Evolutionary conservation across 441 rosid species (phyloP).

Genomic region (Jatropha multifida): DNA sequence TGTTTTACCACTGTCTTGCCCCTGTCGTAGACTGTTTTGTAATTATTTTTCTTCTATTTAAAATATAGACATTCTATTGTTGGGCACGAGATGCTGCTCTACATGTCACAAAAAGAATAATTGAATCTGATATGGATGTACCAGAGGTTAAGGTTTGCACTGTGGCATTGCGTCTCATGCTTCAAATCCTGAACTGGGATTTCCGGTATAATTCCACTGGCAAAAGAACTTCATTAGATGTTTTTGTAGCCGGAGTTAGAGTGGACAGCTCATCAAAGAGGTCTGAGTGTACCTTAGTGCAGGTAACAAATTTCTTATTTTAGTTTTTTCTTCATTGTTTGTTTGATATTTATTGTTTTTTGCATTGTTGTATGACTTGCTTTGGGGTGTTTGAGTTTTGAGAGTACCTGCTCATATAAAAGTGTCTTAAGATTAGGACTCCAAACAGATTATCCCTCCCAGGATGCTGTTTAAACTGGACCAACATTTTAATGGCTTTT

Average conservation of each 20-base stretch:
- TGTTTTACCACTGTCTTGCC: conserved; percentile 17
- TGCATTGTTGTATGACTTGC: neutral
- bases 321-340: conserved; percentile 3
- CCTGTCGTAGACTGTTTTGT: conserved; percentile 19
- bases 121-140: conserved; percentile 59
- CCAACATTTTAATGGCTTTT: neutral
- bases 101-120: conserved; percentile 65
- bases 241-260: conserved; percentile 61
- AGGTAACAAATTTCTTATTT: conserved; percentile 46
- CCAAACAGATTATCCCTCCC: neutral
- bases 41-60: conserved; percentile 21
- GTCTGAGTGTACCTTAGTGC: conserved; percentile 76
- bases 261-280: conserved; percentile 50
- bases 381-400: conserved; percentile 2
- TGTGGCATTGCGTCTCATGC: conserved; percentile 80
- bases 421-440: neutral
- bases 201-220: conserved; percentile 52
- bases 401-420: neutral
- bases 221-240: conserved; percentile 47
- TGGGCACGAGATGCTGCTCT: conserved; percentile 91
- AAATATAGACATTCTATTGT: conserved; percentile 72
- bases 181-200: conserved; percentile 95
- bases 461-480: neutral
- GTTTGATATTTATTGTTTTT: conserved; percentile 10
- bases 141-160: conserved; percentile 91